Evolutionary conservation across 805 yeast species (phyloP).

Genomic region (Jamesozyma jinghongensis): DNA sequence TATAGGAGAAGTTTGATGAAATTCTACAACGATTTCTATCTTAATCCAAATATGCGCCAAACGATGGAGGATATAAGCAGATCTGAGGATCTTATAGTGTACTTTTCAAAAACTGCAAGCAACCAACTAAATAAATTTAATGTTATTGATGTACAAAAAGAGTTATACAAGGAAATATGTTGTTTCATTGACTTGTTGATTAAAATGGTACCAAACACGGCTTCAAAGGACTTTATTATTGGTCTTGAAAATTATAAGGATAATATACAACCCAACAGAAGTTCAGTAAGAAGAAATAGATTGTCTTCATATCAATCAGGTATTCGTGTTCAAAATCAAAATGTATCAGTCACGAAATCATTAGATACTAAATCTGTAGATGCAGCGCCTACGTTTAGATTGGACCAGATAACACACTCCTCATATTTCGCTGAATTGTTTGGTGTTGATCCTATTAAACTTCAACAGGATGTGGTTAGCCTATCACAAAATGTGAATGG

Average conservation of each 20-base stretch:
- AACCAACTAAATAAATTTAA: constrained; percentile 40
- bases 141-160: constrained; percentile 18
- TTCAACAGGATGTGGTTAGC: constrained; percentile 47
- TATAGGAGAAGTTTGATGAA: constrained; percentile 50
- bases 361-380: neutral
- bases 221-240: constrained; percentile 19
- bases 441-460: constrained; percentile 35
- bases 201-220: constrained; percentile 9
- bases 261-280: neutral
- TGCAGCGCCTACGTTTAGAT: constrained; percentile 39
- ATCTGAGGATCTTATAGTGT: constrained; percentile 40
- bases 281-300: neutral
- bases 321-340: neutral
- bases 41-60: constrained; percentile 33
- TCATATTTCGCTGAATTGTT: constrained; percentile 43
- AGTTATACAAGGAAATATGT: constrained; percentile 19
- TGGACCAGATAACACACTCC: constrained; percentile 48
- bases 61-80: constrained; percentile 30
- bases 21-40: constrained; percentile 47
- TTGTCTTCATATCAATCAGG: neutral
- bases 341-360: neutral
- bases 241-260: constrained; percentile 38
- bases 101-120: constrained; percentile 45
- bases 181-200: constrained; percentile 19
- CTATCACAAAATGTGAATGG: constrained; percentile 13